Evolutionary conservation across 805 yeast genomes (phyloP).

Genomic region (Cyberlindnera americana): DNA sequence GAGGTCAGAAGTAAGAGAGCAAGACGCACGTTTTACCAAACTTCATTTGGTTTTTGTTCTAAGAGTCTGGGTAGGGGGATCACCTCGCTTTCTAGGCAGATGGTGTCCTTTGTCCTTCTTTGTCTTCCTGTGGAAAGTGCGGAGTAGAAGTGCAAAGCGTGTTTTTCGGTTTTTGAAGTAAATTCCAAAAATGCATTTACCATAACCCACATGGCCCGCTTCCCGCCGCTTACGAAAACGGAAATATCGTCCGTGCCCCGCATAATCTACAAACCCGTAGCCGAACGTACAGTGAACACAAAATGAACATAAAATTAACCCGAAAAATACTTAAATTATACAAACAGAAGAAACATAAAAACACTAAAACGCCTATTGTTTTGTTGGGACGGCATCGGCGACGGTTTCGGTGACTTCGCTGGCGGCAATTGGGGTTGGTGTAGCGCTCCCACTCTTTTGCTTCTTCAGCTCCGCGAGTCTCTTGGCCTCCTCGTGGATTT

Average conservation of each 20-base stretch:
- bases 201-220: neutral
- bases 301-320: neutral
- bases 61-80: too few species aligned
- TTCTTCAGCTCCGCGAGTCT: conserved; percentile 62
- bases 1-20: too few species aligned
- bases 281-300: neutral
- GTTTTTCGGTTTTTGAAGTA: too few species aligned
- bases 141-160: too few species aligned
- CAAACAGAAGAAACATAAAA: too few species aligned
- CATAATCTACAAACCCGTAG: too few species aligned
- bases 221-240: neutral
- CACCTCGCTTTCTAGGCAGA: too few species aligned
- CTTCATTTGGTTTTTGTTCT: conserved; percentile 16
- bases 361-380: neutral
- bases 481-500: conserved; percentile 71
- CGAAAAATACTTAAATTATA: neutral
- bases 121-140: too few species aligned
- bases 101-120: neutral
- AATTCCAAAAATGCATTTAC: too few species aligned
- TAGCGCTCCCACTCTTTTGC: conserved; percentile 7
- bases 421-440: conserved; percentile 1
- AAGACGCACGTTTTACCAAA: conserved; percentile 26
- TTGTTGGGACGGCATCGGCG: conserved; percentile 5
- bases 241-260: too few species aligned
- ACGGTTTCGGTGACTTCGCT: conserved; percentile 3